phyloP scores from a whole-genome alignment of 768 basidiomycete species.

The Mycena indigotica region DNA sequence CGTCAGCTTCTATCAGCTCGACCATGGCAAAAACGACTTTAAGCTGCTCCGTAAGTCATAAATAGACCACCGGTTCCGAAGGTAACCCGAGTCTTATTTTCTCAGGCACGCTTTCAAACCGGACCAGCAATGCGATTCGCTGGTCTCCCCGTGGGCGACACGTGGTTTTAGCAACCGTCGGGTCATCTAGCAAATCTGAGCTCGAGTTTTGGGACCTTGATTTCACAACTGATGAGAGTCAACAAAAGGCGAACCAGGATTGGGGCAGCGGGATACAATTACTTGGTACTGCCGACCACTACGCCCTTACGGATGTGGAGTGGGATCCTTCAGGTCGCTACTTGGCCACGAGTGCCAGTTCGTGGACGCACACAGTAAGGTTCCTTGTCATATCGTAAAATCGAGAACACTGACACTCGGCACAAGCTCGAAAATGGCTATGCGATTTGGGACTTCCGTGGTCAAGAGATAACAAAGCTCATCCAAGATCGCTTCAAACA shows the following conservation, averaged over 20 bases:
- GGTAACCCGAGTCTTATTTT: slow-evolving; percentile 10
- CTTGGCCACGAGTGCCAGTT: slow-evolving; percentile 89
- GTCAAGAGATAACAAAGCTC: slow-evolving; percentile 89
- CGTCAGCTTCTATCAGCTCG: slow-evolving; percentile 93
- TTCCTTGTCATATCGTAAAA: slow-evolving; percentile 11
- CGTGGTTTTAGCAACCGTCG: slow-evolving; percentile 93
- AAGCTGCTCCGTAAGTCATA: slow-evolving; percentile 70
- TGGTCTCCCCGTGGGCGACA: slow-evolving; percentile 98
- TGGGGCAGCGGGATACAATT: slow-evolving; percentile 88
- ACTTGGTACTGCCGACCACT: slow-evolving; percentile 88
- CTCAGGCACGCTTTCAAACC: slow-evolving; percentile 71
- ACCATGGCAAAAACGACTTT: slow-evolving; percentile 92
- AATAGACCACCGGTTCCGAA: slow-evolving; percentile 14
- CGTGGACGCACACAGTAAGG: slow-evolving; percentile 90
- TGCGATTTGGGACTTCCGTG: slow-evolving; percentile 97
- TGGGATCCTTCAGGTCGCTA: slow-evolving; percentile 98
- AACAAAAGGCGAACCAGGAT: slow-evolving; percentile 65
- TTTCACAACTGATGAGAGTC: slow-evolving; percentile 68
- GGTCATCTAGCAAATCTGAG: slow-evolving; percentile 93
- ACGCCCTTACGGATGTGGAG: slow-evolving; percentile 95
- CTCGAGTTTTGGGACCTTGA: slow-evolving; percentile 99
- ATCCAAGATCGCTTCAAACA: slow-evolving; percentile 97
- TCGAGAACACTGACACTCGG: slow-evolving; percentile 13
- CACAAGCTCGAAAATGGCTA: slow-evolving; percentile 92
- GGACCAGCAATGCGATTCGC: slow-evolving; percentile 90